Base-by-base conservation (phyloP, 1,284 basidiomycete species). In the Rhodotorula mucilaginosa region DNA sequence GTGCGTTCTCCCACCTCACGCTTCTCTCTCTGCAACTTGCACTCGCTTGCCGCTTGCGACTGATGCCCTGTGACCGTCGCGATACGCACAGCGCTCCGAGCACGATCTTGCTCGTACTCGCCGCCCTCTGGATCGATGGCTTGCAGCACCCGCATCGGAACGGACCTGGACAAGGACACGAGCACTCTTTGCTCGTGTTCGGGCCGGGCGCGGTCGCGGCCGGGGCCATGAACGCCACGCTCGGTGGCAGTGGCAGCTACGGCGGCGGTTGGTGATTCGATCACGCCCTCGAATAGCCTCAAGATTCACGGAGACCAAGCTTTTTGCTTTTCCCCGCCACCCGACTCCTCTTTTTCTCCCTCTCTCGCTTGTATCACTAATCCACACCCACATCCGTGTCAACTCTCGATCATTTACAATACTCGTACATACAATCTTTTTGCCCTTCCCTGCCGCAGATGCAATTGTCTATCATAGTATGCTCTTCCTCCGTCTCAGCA, bases 401-500 rank as follows among this genome's bases (percentile, higher is more conserved):
- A 26, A 16, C 23, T 56, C 54, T 15, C 54, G 18, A 19, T 18
- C 34, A 23, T 34, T 58, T 34, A 10, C 12, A 44, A 44, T 44
- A 8, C 39, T 44, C 39, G 39, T 44, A 44, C 12, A 44, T 44
- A 44, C 39, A 44, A 12, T 44, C 19, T 8, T 8, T 13, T 8
- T 39, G 7, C 34, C 34, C 58, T n/a, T 12, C 21, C 26, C 21
- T 21, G 10, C 10, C 39, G 39, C 39, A 44, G 12, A 44, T 44
- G 39, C 39, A 44, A 44, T 58, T 39, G 29, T 58, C 34, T 58
- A 23, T 23, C 58, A 39, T 13, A 44, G 39, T 44, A 44, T 34
- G 23, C 21, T 39, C 18, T 21, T 6, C n/a, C n/a, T 26, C 3
- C 46, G 6, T 46, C 72, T 75, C 39, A 90, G 80, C 89, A 90